Base-by-base conservation (phyloP, 352 stramenopile species). In the Phytophthora cajani region DNA sequence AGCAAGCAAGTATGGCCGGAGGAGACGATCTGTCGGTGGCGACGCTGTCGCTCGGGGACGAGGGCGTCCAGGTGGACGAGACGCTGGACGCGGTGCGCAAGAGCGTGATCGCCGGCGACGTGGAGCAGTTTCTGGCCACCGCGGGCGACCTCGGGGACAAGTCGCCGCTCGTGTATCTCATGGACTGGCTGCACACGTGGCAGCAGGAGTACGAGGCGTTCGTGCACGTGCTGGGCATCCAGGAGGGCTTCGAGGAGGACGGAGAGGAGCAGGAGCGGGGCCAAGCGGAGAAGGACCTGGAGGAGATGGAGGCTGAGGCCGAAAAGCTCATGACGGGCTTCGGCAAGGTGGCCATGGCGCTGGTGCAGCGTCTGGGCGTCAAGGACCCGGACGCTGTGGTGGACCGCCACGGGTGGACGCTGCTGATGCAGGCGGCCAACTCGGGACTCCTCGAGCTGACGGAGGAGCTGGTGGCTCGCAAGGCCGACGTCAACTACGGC, bases 161-260 rank as follows among this genome's bases (percentile, higher is more conserved):
- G 32, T 74, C 74, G 46, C 85, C 83, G 55, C 75, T 94, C 19
- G 72, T 89, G 53, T 90, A 79, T 62, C 77, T 95, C 62, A 94
- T 95, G 88, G 77, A 95, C 54, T 95, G 85, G 84, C 85, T 95
- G 69, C 85, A 95, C 77, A 85, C 79, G 58, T 95, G 88, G 88
- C 88, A 95, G 69, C 88, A 92, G 60, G 85, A 95, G 75, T 95
- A 93, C 77, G 87, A 95, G 61, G 81, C 85, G 36, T 91, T 92
- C 53, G 81, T 88, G 60, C 82, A 91, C 56, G 82, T 93, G 27
- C 56, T 92, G 10, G 86, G 90, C 33, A 73, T 80, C 2, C 82
- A 95, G 54, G 72, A 89, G 17, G 71, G 81, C 1, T 62, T 62
- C 0, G 67, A 79, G 2, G 67, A 72, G 9, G 72, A 19, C 12